Conservation (phyloP, 1,139 yeast genomes). For the Pichia norvegensis region DNA sequence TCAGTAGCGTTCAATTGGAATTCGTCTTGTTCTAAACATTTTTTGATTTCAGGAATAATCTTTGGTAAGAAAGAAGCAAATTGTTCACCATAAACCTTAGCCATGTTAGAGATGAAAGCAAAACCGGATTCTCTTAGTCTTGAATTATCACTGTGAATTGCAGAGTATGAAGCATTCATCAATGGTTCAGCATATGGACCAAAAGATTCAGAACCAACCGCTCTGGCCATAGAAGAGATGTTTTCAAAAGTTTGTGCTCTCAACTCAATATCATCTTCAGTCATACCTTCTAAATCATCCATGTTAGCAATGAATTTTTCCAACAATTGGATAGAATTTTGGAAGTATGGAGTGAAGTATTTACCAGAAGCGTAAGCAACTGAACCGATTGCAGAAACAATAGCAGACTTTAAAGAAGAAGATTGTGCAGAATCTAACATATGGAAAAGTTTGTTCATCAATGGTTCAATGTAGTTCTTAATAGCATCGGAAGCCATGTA, state of each 20-base stretch:
- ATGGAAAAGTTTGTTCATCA: conserved; percentile 81
- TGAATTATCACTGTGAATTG: conserved; percentile 69
- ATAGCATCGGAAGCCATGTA: conserved; percentile 85
- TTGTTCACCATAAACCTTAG: conserved; percentile 87
- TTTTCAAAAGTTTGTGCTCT: conserved; percentile 91
- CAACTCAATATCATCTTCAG: conserved; percentile 74
- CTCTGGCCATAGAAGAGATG: conserved; percentile 90
- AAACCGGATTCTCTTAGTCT: conserved; percentile 92
- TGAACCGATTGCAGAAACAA: conserved; percentile 94
- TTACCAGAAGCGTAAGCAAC: conserved; percentile 95
- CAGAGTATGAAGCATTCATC: conserved; percentile 79
- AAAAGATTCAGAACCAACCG: conserved; percentile 88
- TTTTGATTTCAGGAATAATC: conserved; percentile 76
- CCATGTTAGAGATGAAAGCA: conserved; percentile 90
- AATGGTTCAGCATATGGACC: conserved; percentile 81
- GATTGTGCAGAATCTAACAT: conserved; percentile 65
- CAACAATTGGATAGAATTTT: conserved; percentile 67
- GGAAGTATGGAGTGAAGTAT: conserved; percentile 77
- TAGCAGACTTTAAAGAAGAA: conserved; percentile 69
- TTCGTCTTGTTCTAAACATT: conserved; percentile 78
- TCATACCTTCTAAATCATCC: conserved; percentile 57
- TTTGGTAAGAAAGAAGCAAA: conserved; percentile 80
- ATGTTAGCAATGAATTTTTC: conserved; percentile 73
- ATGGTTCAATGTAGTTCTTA: conserved; percentile 71
- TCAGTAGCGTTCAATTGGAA: conserved; percentile 44